These are phyloP conservation scores for Amanita muscaria DNA, from an alignment of 768 basidiomycete species.

Conservation along the genomic window DNA sequence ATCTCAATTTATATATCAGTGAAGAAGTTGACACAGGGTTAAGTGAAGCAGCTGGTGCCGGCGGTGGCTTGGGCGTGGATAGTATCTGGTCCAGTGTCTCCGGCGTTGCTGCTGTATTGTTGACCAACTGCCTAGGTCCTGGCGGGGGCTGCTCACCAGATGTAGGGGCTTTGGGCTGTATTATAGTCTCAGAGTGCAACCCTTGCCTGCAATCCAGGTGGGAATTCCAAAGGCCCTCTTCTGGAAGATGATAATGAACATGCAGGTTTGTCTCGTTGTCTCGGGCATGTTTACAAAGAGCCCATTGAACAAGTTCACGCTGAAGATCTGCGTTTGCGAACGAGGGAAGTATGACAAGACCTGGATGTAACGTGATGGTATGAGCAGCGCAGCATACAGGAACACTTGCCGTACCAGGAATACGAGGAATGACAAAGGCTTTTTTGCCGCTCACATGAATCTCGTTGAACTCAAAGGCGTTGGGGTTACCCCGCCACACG, in stretches of 20 bases:
- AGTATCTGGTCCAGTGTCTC: slow-evolving; percentile 46
- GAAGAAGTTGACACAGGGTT: slow-evolving; percentile 39
- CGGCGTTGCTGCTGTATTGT: slow-evolving; percentile 60
- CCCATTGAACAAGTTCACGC: slow-evolving; percentile 58
- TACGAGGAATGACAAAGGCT: slow-evolving; percentile 40
- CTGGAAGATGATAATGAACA: slow-evolving; percentile 73
- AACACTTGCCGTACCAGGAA: slow-evolving; percentile 41
- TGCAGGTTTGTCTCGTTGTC: slow-evolving; percentile 86
- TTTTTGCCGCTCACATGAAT: slow-evolving; percentile 18
- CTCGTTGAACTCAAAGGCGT: slow-evolving; percentile 26
- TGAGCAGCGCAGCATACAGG: not conserved
- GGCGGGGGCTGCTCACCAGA: slow-evolving; percentile 15
- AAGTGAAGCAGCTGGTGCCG: slow-evolving; percentile 55
- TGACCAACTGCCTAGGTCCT: slow-evolving; percentile 59
- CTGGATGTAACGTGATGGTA: slow-evolving; percentile 28
- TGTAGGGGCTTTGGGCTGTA: slow-evolving; percentile 38
- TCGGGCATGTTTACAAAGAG: slow-evolving; percentile 66
- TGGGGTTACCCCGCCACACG: slow-evolving; percentile 37
- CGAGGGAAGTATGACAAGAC: slow-evolving; percentile 76
- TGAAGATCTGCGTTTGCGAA: slow-evolving; percentile 61
- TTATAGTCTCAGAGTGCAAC: slow-evolving; percentile 20
- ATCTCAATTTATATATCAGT: slow-evolving; percentile 73
- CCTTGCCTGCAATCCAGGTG: slow-evolving; percentile 31
- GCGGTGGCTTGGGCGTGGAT: slow-evolving; percentile 48
- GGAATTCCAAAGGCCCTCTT: slow-evolving; percentile 69